phyloP scores from a whole-genome alignment of 768 basidiomycete genomes.

The Sarcodon aspratus region DNA sequence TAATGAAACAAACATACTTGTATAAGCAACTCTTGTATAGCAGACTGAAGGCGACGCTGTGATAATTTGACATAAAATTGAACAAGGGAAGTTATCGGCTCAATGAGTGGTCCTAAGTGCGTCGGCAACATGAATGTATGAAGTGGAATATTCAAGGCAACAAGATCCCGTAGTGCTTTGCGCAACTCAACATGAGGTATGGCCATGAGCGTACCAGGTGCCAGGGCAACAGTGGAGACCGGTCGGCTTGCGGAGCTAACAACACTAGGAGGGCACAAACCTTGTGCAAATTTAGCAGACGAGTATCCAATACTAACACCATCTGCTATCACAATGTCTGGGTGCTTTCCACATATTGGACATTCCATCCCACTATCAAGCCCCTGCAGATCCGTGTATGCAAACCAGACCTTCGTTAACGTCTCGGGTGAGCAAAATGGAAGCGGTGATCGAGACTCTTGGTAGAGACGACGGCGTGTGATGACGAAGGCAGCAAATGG shows the following conservation, averaged over 20 bases:
- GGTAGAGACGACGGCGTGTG: slow-evolving; percentile 3
- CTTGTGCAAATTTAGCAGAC: background rate
- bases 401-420: slow-evolving; percentile 8
- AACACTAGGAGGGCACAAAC: background rate
- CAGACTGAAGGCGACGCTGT: background rate
- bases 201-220: background rate
- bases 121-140: background rate
- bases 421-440: slow-evolving; percentile 7
- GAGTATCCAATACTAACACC: slow-evolving; percentile 5
- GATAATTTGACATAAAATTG: background rate
- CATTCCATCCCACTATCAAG: slow-evolving; percentile 5
- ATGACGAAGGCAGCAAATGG: slow-evolving; percentile 9
- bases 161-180: background rate
- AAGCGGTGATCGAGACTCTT: background rate
- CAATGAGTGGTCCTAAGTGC: background rate
- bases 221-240: background rate
- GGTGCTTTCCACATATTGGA: slow-evolving; percentile 6
- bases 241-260: background rate
- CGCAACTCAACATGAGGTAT: background rate
- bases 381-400: slow-evolving; percentile 6
- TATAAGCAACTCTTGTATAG: background rate
- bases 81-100: background rate
- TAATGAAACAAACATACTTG: background rate
- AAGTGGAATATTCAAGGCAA: background rate
- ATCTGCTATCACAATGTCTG: slow-evolving; percentile 7